These are phyloP conservation scores for Solanum aculeatissimum DNA, from an alignment of 305 asterid species.

Conservation along the genomic window DNA sequence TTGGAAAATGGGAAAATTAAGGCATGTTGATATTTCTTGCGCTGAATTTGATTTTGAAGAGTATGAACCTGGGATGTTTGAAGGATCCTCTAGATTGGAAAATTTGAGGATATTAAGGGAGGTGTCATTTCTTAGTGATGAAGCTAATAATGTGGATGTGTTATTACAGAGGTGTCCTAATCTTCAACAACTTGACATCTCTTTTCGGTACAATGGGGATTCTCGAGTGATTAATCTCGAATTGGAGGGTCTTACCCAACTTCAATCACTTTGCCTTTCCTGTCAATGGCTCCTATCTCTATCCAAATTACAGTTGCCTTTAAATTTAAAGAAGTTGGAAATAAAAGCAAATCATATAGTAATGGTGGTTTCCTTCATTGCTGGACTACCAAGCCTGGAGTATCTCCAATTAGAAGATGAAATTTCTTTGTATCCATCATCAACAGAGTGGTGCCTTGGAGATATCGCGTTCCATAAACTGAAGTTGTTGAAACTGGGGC, in stretches of 20 bases:
- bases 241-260: background rate
- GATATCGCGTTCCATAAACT: background rate
- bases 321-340: background rate
- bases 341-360: background rate
- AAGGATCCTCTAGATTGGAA: background rate
- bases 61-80: background rate
- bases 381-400: background rate
- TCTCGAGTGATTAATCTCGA: no score
- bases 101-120: background rate
- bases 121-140: background rate
- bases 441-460: background rate
- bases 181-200: background rate
- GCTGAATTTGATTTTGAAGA: no score
- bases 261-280: background rate
- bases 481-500: background rate
- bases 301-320: background rate
- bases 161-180: background rate
- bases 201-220: no score
- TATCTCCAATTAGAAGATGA: background rate
- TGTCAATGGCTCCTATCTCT: background rate
- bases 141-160: background rate
- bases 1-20: background rate
- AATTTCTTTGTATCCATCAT: no score
- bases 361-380: background rate
- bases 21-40: accelerated